phyloP scores from a whole-genome alignment of 2,329 filamentous ascomycete genomes.

The Monosporascus cannonballus region DNA sequence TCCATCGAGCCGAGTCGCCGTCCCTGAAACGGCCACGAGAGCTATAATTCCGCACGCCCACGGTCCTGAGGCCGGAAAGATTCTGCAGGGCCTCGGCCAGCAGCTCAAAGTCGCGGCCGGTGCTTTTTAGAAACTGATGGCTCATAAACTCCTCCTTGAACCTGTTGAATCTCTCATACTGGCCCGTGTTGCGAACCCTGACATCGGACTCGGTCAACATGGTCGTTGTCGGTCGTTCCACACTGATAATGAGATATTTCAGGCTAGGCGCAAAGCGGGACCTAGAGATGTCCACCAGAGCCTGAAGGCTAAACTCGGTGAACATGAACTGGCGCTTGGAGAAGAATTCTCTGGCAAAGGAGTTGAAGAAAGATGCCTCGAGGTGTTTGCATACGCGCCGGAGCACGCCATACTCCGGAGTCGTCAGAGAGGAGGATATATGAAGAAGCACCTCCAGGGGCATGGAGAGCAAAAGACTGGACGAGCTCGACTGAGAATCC shows the following conservation, averaged over 20 bases:
- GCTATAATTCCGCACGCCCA: conserved; percentile 56
- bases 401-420: conserved; percentile 47
- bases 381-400: conserved; percentile 49
- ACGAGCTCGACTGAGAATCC: conserved; percentile 1
- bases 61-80: conserved; percentile 46
- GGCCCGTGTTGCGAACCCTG: conserved; percentile 14
- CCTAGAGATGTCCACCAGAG: conserved; percentile 42
- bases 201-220: conserved; percentile 9
- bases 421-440: conserved; percentile 47
- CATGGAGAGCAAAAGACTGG: conserved; percentile 27
- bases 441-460: conserved; percentile 55
- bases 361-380: conserved; percentile 46
- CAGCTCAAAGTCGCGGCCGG: conserved; percentile 45
- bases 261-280: conserved; percentile 34
- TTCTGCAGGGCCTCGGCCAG: conserved; percentile 50
- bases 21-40: conserved; percentile 45
- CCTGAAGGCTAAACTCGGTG: conserved; percentile 44
- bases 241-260: conserved; percentile 42
- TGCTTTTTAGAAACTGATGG: conserved; percentile 29
- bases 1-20: conserved; percentile 35
- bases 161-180: conserved; percentile 17
- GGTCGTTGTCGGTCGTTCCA: conserved; percentile 23
- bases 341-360: conserved; percentile 59
- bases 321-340: conserved; percentile 61
- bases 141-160: conserved; percentile 18